A percentile compares a stretch with the other conserved stretches of the same genome.
Conservation (phyloP, 192 early-diverging fungal species). For the Backusella morwellensis region DNA sequence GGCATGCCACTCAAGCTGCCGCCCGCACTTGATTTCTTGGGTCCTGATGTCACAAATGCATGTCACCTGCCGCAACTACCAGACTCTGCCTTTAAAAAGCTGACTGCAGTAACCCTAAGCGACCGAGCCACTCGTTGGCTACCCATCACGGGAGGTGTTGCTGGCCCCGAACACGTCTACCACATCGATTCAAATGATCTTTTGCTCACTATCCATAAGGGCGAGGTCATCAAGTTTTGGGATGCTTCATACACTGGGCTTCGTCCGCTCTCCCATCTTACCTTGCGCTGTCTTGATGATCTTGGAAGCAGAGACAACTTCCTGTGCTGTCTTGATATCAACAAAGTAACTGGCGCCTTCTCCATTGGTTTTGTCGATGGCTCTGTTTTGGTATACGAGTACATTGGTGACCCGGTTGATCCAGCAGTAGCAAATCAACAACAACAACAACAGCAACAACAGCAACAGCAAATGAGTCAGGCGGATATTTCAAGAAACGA, state of each 20-base stretch:
- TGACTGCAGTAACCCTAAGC: background rate
- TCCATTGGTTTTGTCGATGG: slow-evolving; percentile 37
- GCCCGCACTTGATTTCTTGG: slow-evolving; percentile 31
- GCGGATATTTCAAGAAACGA: background rate
- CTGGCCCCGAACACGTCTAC: slow-evolving; percentile 33
- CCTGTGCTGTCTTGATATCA: slow-evolving; percentile 36
- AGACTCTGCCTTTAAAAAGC: slow-evolving; percentile 18
- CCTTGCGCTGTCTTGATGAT: slow-evolving; percentile 25
- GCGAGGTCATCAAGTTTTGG: slow-evolving; percentile 44
- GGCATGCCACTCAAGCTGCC: slow-evolving; percentile 34
- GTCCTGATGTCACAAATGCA: slow-evolving; percentile 34
- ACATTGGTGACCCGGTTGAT: background rate
- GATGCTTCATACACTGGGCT: slow-evolving; percentile 43
- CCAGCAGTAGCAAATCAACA: background rate
- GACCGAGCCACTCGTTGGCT: slow-evolving; percentile 22
- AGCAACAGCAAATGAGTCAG: background rate
- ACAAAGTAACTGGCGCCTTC: slow-evolving; percentile 20
- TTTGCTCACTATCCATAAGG: slow-evolving; percentile 41
- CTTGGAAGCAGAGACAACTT: slow-evolving; percentile 20
- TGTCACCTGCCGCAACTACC: slow-evolving; percentile 25
- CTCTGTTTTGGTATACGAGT: slow-evolving; percentile 20
- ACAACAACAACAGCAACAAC: background rate
- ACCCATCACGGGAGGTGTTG: slow-evolving; percentile 40
- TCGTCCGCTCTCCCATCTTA: slow-evolving; percentile 39
- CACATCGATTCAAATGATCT: slow-evolving; percentile 38